These are phyloP conservation scores for Cryphonectria carpinicola DNA, from an alignment of 2,329 filamentous ascomycete genomes.

Conservation along the genomic window DNA sequence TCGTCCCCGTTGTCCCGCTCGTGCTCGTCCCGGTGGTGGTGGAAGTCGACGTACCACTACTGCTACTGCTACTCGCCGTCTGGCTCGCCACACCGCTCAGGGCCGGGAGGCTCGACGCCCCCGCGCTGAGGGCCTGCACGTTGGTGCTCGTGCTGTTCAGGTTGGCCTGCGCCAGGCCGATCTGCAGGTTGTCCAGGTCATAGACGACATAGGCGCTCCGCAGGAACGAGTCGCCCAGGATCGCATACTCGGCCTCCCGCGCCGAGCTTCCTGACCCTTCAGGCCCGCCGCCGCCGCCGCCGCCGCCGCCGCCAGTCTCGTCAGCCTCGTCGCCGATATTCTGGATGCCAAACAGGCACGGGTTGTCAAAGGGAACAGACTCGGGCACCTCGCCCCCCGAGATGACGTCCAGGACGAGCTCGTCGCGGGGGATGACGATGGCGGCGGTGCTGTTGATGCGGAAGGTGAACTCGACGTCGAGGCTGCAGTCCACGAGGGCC, in stretches of 20 bases:
- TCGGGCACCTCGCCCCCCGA: constrained; percentile 33
- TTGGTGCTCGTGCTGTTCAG: constrained; percentile 49
- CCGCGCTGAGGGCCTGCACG: constrained; percentile 50
- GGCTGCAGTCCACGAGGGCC: constrained; percentile 46
- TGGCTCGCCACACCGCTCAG: constrained; percentile 49
- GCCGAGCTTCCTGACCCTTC: background rate
- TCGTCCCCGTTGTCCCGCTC: constrained; percentile 4
- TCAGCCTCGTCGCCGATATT: constrained; percentile 37
- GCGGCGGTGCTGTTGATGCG: constrained; percentile 44
- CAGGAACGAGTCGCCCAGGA: constrained; percentile 53
- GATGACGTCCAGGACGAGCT: constrained; percentile 47
- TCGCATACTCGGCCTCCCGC: constrained; percentile 33
- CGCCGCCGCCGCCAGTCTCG: constrained; percentile 36
- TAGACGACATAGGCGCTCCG: constrained; percentile 59
- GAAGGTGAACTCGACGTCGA: constrained; percentile 45
- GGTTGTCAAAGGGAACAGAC: constrained; percentile 44
- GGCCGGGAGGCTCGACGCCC: constrained; percentile 45
- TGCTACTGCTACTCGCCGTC: constrained; percentile 29
- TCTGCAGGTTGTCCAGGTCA: constrained; percentile 53
- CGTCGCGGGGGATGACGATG: constrained; percentile 39
- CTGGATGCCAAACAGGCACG: constrained; percentile 61
- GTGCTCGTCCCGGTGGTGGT: background rate
- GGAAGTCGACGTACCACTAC: constrained; percentile 21
- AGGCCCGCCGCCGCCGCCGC: constrained; percentile 24
- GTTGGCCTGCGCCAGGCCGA: constrained; percentile 58